Percentiles rank a stretch among this genome's conserved stretches.
Evolutionary conservation across 768 basidiomycete genomes (phyloP).

Genomic region (Cubamyces sp.): DNA sequence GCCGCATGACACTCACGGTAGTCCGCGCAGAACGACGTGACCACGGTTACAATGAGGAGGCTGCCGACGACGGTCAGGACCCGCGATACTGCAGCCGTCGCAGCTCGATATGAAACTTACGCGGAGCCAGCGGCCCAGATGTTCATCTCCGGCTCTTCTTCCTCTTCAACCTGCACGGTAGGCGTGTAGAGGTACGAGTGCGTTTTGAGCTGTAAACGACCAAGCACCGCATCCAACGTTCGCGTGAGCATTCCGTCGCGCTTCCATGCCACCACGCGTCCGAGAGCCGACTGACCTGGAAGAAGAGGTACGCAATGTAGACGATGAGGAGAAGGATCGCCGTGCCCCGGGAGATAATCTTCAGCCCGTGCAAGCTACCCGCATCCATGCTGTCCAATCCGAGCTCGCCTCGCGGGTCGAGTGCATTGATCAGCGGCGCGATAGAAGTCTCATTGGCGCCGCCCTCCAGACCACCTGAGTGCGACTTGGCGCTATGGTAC

Average conservation of each 20-base stretch:
- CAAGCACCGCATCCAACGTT: too few relatives aligned
- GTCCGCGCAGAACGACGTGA: conserved; percentile 90
- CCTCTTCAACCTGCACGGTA: conserved; percentile 41
- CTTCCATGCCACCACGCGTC: too few relatives aligned
- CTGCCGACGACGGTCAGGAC: conserved; percentile 38
- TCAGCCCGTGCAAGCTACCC: conserved; percentile 50
- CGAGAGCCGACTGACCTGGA: conserved; percentile 57
- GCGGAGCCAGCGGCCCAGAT: conserved; percentile 62
- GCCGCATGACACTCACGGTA: conserved; percentile 55
- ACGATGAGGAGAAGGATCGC: conserved; percentile 62
- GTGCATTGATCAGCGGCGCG: neutral
- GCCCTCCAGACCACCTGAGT: conserved; percentile 15
- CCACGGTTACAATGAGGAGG: conserved; percentile 72
- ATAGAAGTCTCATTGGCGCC: conserved; percentile 13
- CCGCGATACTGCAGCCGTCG: neutral
- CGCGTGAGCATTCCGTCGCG: too few relatives aligned
- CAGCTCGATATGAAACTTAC: conserved; percentile 33
- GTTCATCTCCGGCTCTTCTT: conserved; percentile 66
- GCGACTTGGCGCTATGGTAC: conserved; percentile 56
- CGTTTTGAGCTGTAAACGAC: conserved; percentile 59
- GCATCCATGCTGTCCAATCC: conserved; percentile 28
- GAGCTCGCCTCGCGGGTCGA: conserved; percentile 24
- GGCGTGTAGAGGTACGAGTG: conserved; percentile 68
- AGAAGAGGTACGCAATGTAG: conserved; percentile 75
- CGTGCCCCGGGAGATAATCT: conserved; percentile 50